A percentile compares a stretch with the other conserved stretches of the same genome.
Conservation (phyloP, 306 rosid species). For the Medicago arabica region DNA sequence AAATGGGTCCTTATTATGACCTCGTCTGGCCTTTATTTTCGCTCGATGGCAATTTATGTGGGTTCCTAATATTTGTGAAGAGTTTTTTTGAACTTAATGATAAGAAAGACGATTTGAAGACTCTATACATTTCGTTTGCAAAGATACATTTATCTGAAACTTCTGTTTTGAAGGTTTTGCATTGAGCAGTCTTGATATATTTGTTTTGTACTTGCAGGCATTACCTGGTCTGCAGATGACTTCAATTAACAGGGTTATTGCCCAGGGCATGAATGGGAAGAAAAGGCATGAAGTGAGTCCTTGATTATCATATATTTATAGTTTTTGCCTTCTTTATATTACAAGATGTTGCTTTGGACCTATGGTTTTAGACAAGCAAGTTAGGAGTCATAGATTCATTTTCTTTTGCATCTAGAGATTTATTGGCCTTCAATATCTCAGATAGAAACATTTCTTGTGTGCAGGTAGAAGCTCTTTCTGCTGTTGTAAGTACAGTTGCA, state of each 20-base stretch:
- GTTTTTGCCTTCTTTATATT: slow-evolving; percentile 24
- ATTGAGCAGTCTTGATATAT: not conserved
- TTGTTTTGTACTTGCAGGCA: slow-evolving; percentile 55
- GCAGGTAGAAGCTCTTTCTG: slow-evolving; percentile 87
- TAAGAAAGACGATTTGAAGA: slow-evolving; percentile 30
- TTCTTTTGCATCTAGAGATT: slow-evolving; percentile 31
- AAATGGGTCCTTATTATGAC: not conserved
- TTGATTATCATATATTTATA: slow-evolving; percentile 32
- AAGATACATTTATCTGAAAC: slow-evolving; percentile 25
- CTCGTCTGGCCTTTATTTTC: slow-evolving; percentile 13
- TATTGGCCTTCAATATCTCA: slow-evolving; percentile 30
- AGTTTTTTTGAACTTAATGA: slow-evolving; percentile 13
- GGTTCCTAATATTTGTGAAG: slow-evolving; percentile 13
- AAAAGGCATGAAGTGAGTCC: slow-evolving; percentile 81
- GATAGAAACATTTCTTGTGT: slow-evolving; percentile 24
- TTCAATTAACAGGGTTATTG: slow-evolving; percentile 72
- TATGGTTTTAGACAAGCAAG: slow-evolving; percentile 30
- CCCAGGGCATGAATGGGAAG: slow-evolving; percentile 90
- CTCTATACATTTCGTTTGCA: slow-evolving; percentile 16
- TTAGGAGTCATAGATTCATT: slow-evolving; percentile 19
- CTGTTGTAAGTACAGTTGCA: slow-evolving; percentile 63
- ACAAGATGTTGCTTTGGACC: slow-evolving; percentile 25
- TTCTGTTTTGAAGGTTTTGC: slow-evolving; percentile 39
- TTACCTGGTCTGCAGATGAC: slow-evolving; percentile 63
- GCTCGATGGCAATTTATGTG: slow-evolving; percentile 11